Percentiles rank a stretch among this genome's conserved stretches.
Conservation (phyloP, 495 filamentous ascomycete species). For the Lasiosphaeria miniovina region DNA sequence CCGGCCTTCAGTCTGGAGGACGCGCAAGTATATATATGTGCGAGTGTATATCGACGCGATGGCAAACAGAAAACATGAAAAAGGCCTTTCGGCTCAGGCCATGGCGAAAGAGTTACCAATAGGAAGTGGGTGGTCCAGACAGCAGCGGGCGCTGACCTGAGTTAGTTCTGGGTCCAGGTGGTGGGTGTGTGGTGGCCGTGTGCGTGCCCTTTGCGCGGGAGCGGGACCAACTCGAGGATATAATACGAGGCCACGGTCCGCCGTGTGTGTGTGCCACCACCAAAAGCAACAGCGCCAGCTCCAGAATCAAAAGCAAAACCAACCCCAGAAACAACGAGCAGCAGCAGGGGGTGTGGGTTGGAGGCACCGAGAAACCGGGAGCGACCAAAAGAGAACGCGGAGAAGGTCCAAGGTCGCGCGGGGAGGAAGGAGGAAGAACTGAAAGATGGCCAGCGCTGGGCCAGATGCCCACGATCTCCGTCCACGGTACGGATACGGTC, state of each 20-base stretch:
- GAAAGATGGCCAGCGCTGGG: neutral
- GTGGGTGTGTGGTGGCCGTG: no score
- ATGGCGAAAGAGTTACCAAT: neutral
- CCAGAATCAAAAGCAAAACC: no score
- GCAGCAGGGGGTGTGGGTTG: neutral
- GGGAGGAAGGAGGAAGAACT: neutral
- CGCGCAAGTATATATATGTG: neutral
- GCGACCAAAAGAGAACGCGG: conserved; percentile 21
- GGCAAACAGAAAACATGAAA: neutral
- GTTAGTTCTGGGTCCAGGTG: neutral
- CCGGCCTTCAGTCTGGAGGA: neutral
- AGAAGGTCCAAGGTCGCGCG: conserved; percentile 9
- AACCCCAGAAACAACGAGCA: no score
- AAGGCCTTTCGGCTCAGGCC: neutral
- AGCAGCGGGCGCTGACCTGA: neutral
- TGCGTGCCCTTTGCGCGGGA: neutral
- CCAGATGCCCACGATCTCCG: neutral
- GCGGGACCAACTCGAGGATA: conserved; percentile 15
- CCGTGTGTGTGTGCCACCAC: no score
- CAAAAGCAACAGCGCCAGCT: no score
- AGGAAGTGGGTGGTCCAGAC: conserved; percentile 8
- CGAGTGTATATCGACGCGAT: neutral
- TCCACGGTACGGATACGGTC: neutral
- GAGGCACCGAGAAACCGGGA: conserved; percentile 14
- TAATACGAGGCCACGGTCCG: conserved; percentile 9